Conservation (phyloP, 768 basidiomycete species). For the Suillus tomentosus region DNA sequence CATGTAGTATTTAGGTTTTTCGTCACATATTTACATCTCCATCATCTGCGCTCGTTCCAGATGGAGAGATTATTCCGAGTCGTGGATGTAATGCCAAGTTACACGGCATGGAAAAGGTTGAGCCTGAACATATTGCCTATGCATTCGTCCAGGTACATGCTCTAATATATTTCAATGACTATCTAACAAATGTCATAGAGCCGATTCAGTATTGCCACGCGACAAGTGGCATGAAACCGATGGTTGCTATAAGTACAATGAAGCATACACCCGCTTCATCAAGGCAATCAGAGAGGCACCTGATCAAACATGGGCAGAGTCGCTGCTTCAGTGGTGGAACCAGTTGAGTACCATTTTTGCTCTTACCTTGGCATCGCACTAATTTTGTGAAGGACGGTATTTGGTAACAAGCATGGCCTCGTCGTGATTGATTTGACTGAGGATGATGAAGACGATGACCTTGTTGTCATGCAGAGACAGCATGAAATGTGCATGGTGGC, state of each 20-base stretch:
- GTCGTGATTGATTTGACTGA: background rate
- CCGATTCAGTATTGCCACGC: background rate
- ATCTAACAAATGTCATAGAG: constrained; percentile 3
- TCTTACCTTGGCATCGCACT: background rate
- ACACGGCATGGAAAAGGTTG: no score
- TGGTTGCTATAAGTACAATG: constrained; percentile 6
- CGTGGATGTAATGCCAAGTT: no score
- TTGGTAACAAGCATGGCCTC: background rate
- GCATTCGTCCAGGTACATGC: no score
- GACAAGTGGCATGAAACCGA: constrained; percentile 11
- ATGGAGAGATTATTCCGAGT: no score
- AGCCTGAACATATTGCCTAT: no score
- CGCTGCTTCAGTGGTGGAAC: background rate
- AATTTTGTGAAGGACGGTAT: background rate
- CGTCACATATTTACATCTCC: no score
- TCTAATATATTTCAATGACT: no score
- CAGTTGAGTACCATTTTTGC: background rate
- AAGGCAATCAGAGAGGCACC: background rate
- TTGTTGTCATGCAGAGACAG: background rate
- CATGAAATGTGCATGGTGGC: background rate
- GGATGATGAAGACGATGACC: background rate
- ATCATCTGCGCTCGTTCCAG: no score
- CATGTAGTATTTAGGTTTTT: no score
- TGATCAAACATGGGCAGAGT: background rate
- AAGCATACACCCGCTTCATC: constrained; percentile 9